Conservation (phyloP, 192 early-diverging fungal genomes). For the Gaertneriomyces sp. region DNA sequence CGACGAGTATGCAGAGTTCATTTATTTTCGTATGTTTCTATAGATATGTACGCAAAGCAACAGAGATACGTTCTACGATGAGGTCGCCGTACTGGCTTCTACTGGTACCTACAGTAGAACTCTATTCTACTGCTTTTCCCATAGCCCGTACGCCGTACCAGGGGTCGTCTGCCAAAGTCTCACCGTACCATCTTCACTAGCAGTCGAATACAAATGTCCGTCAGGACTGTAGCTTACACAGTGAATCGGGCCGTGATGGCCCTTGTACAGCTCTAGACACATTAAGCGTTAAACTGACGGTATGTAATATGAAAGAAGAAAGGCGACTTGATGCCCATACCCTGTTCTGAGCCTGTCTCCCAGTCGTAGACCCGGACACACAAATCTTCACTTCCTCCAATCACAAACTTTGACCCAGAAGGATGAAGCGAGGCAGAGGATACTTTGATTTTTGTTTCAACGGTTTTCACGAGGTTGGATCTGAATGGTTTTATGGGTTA, state of each 20-base stretch:
- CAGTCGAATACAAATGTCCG: constrained; percentile 86
- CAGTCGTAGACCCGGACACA: constrained; percentile 85
- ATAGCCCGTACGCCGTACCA: constrained; percentile 76
- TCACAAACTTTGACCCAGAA: constrained; percentile 70
- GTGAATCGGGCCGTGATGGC: constrained; percentile 87
- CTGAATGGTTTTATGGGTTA: constrained; percentile 8
- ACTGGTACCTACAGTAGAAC: not conserved
- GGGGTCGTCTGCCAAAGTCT: constrained; percentile 84
- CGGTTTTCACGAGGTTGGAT: constrained; percentile 33
- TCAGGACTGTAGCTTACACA: constrained; percentile 89
- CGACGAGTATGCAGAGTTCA: too few relatives aligned
- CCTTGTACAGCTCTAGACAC: constrained; percentile 70
- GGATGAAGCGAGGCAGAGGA: constrained; percentile 84
- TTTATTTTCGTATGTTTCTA: too few relatives aligned
- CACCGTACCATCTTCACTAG: constrained; percentile 85
- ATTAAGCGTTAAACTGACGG: not conserved
- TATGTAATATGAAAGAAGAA: constrained; percentile 2
- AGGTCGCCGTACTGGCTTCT: not conserved
- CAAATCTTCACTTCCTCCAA: constrained; percentile 74
- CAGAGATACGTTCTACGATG: not conserved
- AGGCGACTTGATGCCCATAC: constrained; percentile 18
- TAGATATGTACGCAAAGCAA: too few relatives aligned
- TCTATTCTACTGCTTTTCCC: constrained; percentile 52
- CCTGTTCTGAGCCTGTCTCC: constrained; percentile 66
- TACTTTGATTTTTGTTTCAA: constrained; percentile 48